phyloP scores from a whole-genome alignment of 306 rosid species.

The Medicago truncatula region DNA sequence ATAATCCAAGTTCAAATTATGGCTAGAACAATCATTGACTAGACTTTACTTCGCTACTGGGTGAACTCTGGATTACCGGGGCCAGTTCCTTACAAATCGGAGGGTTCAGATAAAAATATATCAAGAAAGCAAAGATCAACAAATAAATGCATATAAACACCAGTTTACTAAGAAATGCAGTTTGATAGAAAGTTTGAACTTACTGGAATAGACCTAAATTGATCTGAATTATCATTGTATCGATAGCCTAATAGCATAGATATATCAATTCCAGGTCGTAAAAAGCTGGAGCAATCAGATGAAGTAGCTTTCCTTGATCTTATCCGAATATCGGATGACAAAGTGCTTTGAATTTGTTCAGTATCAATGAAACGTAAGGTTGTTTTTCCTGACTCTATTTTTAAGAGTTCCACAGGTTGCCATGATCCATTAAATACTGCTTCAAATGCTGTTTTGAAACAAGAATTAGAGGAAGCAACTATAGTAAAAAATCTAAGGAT shows the following conservation, averaged over 20 bases:
- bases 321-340: slow-evolving; percentile 56
- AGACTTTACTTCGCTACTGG: too few species aligned
- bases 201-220: slow-evolving; percentile 50
- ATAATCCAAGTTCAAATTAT: too few species aligned
- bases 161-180: not conserved
- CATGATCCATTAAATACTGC: slow-evolving; percentile 69
- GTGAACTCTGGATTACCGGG: too few species aligned
- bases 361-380: slow-evolving; percentile 56
- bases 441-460: slow-evolving; percentile 69
- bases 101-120: not conserved
- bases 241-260: slow-evolving; percentile 55
- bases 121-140: not conserved
- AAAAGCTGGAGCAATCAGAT: slow-evolving; percentile 70
- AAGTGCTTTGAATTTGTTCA: slow-evolving; percentile 56
- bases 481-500: not conserved
- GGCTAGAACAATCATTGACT: too few species aligned
- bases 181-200: slow-evolving; percentile 31
- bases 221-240: slow-evolving; percentile 37
- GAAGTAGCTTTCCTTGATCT: slow-evolving; percentile 73
- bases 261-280: slow-evolving; percentile 78
- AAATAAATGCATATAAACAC: slow-evolving; percentile 24
- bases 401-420: slow-evolving; percentile 64
- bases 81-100: too few species aligned
- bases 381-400: slow-evolving; percentile 63
- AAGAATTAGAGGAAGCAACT: slow-evolving; percentile 8